A percentile compares a stretch with the other conserved stretches of the same genome.
Conservation (phyloP, 371 early-diverging fungal species). For the Haplosporangium sp. region DNA sequence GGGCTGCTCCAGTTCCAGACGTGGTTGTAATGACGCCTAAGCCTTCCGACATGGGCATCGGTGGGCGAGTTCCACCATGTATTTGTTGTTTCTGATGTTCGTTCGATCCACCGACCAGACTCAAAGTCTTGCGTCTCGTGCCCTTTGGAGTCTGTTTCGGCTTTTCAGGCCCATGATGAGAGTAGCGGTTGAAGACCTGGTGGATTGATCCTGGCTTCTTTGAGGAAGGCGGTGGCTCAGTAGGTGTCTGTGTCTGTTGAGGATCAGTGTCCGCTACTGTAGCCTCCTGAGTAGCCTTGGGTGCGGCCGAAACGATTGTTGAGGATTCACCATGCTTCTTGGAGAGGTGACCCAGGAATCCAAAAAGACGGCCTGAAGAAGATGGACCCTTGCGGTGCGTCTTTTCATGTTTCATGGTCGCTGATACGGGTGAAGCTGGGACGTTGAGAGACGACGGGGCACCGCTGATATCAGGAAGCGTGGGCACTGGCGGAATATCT, state of each 20-base stretch:
- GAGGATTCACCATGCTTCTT: conserved; percentile 49
- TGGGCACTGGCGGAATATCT: conserved; percentile 35
- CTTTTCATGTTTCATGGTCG: conserved; percentile 10
- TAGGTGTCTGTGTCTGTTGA: conserved; percentile 8
- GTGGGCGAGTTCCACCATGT: conserved; percentile 32
- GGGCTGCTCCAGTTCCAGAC: conserved; percentile 61
- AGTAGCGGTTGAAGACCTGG: conserved; percentile 39
- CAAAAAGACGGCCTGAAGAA: conserved; percentile 44
- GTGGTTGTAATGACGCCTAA: conserved; percentile 48
- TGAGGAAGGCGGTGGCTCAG: conserved; percentile 10
- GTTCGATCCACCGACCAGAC: conserved; percentile 59
- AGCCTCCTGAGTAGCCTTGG: conserved; percentile 32
- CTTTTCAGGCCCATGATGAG: conserved; percentile 14
- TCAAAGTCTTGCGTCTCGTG: conserved; percentile 67
- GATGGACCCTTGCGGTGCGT: conserved; percentile 41
- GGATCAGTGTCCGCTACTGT: conserved; percentile 23
- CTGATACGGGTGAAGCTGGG: conserved; percentile 24
- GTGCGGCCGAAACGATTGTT: conserved; percentile 18
- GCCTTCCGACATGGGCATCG: conserved; percentile 22
- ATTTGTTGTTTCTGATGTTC: conserved; percentile 40
- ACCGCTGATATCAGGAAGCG: conserved; percentile 4
- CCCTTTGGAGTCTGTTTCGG: conserved; percentile 50
- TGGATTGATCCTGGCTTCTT: conserved; percentile 49
- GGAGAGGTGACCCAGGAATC: conserved; percentile 48
- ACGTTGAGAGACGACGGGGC: conserved; percentile 1